Evolutionary conservation across 768 basidiomycete genomes (phyloP).

Genomic region (Dioszegia crocea): DNA sequence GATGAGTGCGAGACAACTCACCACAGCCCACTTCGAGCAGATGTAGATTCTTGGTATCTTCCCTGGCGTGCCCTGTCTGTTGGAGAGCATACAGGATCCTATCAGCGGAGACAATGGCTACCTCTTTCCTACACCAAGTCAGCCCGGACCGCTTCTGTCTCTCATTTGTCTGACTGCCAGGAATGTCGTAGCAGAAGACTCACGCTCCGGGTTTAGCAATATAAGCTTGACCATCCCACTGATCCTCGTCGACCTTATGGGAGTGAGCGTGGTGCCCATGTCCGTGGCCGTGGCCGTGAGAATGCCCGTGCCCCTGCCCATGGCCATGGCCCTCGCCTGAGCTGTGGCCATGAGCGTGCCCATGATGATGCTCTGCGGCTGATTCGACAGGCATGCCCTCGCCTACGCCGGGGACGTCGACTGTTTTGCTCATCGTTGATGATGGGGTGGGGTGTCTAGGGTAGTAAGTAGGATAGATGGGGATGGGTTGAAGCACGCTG

Average conservation of each 20-base stretch:
- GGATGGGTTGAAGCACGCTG: neutral
- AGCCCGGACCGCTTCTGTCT: too few relatives aligned
- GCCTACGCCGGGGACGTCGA: neutral
- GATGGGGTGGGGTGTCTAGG: too few relatives aligned
- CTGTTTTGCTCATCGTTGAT: neutral
- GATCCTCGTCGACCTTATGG: slow-evolving; percentile 15
- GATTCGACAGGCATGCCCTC: neutral
- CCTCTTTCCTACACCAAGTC: slow-evolving; percentile 17
- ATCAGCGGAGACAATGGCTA: slow-evolving; percentile 16
- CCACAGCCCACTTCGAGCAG: slow-evolving; percentile 33
- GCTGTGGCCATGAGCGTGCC: too few relatives aligned
- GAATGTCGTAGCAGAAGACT: neutral
- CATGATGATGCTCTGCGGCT: neutral
- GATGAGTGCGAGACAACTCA: slow-evolving; percentile 16
- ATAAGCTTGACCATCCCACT: slow-evolving; percentile 24
- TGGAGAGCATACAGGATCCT: slow-evolving; percentile 17
- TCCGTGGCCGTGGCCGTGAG: slow-evolving; percentile 6
- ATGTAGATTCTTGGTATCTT: slow-evolving; percentile 9
- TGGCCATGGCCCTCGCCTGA: slow-evolving; percentile 11
- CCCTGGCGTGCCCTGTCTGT: slow-evolving; percentile 10
- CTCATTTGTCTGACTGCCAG: too few relatives aligned
- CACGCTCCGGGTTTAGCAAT: slow-evolving; percentile 20
- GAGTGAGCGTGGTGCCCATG: slow-evolving; percentile 13
- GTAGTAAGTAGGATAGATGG: too few relatives aligned
- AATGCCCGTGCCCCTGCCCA: slow-evolving; percentile 16